phyloP scores from a whole-genome alignment of 2,329 filamentous ascomycete genomes.

The Chaetoscypha palmicola region DNA sequence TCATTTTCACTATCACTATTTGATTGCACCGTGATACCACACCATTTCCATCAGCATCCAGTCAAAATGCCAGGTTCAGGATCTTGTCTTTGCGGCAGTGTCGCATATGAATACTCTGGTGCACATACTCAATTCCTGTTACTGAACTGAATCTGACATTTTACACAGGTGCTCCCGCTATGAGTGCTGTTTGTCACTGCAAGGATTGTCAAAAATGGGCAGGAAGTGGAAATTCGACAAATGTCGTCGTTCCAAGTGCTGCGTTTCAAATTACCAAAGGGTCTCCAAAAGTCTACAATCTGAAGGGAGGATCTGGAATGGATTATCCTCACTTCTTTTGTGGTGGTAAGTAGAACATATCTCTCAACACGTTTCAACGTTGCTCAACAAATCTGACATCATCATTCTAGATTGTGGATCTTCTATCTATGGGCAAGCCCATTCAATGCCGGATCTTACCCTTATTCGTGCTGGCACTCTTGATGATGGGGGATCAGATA shows the following conservation, averaged over 20 bases:
- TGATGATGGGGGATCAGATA: conserved; percentile 4
- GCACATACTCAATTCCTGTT: neutral
- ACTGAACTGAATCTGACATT: neutral
- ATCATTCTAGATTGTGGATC: conserved; percentile 4
- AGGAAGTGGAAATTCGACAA: neutral
- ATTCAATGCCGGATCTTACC: conserved; percentile 1
- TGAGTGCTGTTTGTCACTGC: conserved; percentile 8
- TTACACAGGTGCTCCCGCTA: conserved; percentile 3
- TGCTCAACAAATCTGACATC: neutral
- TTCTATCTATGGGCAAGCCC: conserved; percentile 2
- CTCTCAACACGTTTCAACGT: too few relatives aligned
- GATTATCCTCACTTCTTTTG: conserved; percentile 2
- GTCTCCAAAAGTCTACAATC: neutral
- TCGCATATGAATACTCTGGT: conserved; percentile 6
- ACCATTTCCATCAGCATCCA: too few relatives aligned
- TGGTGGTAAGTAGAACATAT: neutral
- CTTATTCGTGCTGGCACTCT: conserved; percentile 3
- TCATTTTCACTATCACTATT: too few relatives aligned
- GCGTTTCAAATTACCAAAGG: conserved; percentile 2
- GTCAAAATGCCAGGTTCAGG: neutral
- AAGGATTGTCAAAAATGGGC: conserved; percentile 9
- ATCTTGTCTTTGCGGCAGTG: conserved; percentile 6
- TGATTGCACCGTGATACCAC: too few relatives aligned
- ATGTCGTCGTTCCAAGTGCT: conserved; percentile 1
- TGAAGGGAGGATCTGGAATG: neutral